These are phyloP conservation scores for Lentinula novae-zelandiae DNA, from an alignment of 1,284 basidiomycete species.

Conservation along the genomic window DNA sequence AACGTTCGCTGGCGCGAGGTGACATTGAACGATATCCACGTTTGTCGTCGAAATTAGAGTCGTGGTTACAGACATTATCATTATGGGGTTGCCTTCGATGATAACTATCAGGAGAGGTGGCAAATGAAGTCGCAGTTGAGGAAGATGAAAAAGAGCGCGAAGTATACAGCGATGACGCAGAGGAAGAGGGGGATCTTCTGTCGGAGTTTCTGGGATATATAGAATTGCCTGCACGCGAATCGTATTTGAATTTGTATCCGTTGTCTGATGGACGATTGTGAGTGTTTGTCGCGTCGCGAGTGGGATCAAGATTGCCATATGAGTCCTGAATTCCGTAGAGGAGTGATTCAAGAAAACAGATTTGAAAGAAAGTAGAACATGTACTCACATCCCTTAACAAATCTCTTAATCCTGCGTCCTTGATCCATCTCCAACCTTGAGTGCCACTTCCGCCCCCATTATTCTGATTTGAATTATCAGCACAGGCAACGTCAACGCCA, in stretches of 20 bases:
- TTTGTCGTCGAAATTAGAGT: background rate
- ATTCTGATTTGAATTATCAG: background rate
- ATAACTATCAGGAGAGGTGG: background rate
- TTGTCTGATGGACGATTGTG: background rate
- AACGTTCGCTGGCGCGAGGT: background rate
- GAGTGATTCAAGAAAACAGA: background rate
- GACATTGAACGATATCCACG: background rate
- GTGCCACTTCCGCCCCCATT: background rate
- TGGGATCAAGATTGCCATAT: background rate
- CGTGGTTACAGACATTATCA: background rate
- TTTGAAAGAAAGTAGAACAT: background rate
- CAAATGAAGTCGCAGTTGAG: background rate
- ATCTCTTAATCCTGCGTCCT: background rate
- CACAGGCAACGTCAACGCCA: background rate
- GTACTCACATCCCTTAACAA: background rate
- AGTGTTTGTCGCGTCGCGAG: background rate
- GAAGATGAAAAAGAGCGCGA: background rate
- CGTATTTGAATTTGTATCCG: background rate
- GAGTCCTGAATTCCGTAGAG: background rate
- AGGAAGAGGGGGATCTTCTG: background rate
- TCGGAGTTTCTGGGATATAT: background rate
- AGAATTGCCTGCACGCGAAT: no score
- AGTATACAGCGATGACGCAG: background rate
- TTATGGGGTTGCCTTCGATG: background rate
- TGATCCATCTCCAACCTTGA: background rate